These are phyloP conservation scores for Geotrichum aggregatum DNA, from an alignment of 1,139 yeast genomes.

Conservation along the genomic window DNA sequence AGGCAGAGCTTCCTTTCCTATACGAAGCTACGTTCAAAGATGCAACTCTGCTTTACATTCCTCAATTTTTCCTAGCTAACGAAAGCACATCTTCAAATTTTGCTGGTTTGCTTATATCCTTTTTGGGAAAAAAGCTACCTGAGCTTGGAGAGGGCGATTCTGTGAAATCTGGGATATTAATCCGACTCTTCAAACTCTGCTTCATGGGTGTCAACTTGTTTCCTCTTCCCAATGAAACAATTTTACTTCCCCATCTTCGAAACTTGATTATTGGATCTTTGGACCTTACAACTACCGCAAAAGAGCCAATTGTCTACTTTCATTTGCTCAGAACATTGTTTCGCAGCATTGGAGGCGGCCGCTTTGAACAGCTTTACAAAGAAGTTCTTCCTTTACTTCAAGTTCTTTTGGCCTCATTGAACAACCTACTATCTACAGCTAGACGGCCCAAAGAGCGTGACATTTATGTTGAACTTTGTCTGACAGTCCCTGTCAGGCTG, in stretches of 20 bases:
- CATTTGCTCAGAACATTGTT: slow-evolving; percentile 83
- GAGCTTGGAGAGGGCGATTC: slow-evolving; percentile 79
- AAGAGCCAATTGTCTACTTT: slow-evolving; percentile 87
- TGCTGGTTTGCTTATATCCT: slow-evolving; percentile 78
- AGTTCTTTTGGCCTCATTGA: slow-evolving; percentile 76
- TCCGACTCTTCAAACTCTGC: slow-evolving; percentile 81
- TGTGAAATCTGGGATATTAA: slow-evolving; percentile 73
- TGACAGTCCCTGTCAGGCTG: slow-evolving; percentile 91
- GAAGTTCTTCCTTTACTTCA: slow-evolving; percentile 90
- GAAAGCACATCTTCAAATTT: slow-evolving; percentile 91
- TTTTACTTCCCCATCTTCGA: slow-evolving; percentile 80
- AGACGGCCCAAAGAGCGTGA: slow-evolving; percentile 88
- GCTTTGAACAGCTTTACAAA: slow-evolving; percentile 86
- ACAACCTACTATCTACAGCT: slow-evolving; percentile 76
- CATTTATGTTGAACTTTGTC: slow-evolving; percentile 86
- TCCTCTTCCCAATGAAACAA: slow-evolving; percentile 82
- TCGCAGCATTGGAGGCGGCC: slow-evolving; percentile 93
- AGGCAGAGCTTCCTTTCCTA: slow-evolving; percentile 70
- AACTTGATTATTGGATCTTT: slow-evolving; percentile 76
- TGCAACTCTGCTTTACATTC: slow-evolving; percentile 82
- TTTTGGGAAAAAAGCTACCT: slow-evolving; percentile 66
- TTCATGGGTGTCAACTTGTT: slow-evolving; percentile 94
- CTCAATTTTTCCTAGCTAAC: slow-evolving; percentile 89
- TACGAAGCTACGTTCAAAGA: slow-evolving; percentile 78
- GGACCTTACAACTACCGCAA: slow-evolving; percentile 77